phyloP scores from a whole-genome alignment of 1,284 basidiomycete genomes.

The Trichosporon asahii region DNA sequence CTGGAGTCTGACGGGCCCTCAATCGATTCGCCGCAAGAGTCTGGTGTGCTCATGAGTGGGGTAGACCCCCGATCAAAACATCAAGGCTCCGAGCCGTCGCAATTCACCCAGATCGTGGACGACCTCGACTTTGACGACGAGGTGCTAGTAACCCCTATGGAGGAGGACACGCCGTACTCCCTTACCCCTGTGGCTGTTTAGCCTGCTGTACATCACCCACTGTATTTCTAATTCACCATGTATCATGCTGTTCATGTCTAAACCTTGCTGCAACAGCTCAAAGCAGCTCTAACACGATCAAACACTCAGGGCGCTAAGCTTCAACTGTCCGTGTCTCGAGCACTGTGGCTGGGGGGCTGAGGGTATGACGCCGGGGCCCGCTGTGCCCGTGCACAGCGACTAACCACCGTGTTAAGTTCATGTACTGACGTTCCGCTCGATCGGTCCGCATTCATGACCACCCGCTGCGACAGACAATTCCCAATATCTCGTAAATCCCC shows the following conservation, averaged over 20 bases:
- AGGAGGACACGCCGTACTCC: neutral
- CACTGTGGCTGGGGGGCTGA: neutral
- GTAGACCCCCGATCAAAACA: neutral
- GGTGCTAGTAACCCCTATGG: neutral
- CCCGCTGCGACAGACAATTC: neutral
- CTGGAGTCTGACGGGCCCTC: neutral
- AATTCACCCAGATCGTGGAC: neutral
- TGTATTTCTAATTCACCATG: neutral
- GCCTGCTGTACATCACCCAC: neutral
- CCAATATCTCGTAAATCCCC: neutral
- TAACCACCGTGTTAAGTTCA: neutral
- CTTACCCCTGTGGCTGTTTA: neutral
- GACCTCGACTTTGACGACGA: conserved; percentile 2
- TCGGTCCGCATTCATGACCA: too few relatives aligned
- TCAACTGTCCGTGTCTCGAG: too few relatives aligned
- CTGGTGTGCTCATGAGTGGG: neutral
- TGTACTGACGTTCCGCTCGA: too few relatives aligned
- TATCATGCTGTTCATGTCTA: conserved; percentile 1
- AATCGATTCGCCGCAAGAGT: neutral
- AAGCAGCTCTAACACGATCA: neutral
- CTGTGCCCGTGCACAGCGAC: neutral
- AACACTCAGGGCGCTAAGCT: neutral
- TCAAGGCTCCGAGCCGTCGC: neutral
- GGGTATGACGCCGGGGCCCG: neutral
- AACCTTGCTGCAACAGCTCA: neutral